Percentiles rank a stretch among this genome's conserved stretches.
These are phyloP conservation scores for Centaurea solstitialis DNA, from an alignment of 129 eudicot species.

Conservation along the genomic window DNA sequence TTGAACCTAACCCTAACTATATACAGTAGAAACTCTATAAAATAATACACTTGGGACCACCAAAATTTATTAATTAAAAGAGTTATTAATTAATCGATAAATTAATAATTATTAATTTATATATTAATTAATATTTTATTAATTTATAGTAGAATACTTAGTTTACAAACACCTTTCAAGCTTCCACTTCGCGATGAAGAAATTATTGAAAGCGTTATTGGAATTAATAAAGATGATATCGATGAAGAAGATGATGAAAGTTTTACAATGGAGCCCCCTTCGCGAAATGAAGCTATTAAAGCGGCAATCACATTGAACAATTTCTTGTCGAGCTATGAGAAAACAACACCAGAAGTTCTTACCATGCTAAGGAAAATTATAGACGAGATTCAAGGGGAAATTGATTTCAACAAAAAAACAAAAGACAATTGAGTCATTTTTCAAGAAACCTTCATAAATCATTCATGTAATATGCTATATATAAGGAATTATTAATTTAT, in stretches of 20 bases:
- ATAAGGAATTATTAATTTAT: conserved; percentile 1
- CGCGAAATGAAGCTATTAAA: conserved; percentile 30
- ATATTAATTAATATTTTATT: no score
- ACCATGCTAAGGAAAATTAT: conserved; percentile 29
- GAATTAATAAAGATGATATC: conserved; percentile 38
- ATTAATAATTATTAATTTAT: no score
- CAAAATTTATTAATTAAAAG: no score
- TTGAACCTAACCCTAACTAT: no score
- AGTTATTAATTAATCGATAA: no score
- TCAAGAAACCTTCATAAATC: conserved; percentile 3
- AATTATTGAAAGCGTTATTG: conserved; percentile 31
- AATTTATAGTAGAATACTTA: no score
- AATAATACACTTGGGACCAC: no score
- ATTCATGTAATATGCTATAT: conserved; percentile 6
- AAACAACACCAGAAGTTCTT: conserved; percentile 14
- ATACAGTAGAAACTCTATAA: no score
- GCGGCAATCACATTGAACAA: conserved; percentile 32
- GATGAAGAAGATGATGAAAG: conserved; percentile 36
- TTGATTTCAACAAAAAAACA: conserved; percentile 28
- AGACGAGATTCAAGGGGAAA: conserved; percentile 40
- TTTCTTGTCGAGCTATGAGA: conserved; percentile 23
- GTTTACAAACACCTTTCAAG: no score
- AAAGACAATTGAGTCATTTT: no score
- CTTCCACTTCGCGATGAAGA: no score
- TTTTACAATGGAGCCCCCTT: conserved; percentile 29